Base-by-base conservation (phyloP, 1,284 basidiomycete genomes). In the Cerrena zonata region DNA sequence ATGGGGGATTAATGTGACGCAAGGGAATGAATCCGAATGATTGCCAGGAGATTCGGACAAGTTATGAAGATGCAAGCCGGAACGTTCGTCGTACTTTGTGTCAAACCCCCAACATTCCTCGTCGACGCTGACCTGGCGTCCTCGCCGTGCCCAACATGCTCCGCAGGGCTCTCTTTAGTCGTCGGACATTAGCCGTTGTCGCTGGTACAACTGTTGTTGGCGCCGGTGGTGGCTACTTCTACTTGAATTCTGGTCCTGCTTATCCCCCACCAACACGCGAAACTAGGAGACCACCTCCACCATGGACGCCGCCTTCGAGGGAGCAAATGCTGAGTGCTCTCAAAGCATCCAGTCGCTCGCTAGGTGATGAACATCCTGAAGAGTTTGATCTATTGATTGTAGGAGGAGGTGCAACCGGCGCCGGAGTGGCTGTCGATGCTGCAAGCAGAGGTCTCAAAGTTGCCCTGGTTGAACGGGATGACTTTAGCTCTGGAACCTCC, bases 391-490 rank as follows among this genome's bases (percentile, higher is more conserved):
- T 97, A 55, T 75, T 96, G 38, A 73, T 97, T 55, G 83, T 97
- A 48, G 90, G 95, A 21, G 94, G 94, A 45, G 94, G 95, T 38
- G 95, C 95, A 2, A 97, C 94, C 0, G 94, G 95, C 41, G 87
- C 94, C 1, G 95, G 95, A 51, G 87, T 94, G 4, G 94, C 94
- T 3, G 79, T 98, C 23, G 95, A 99, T 68, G 95, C 95, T 26
- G 93, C 89, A 11, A 91, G 84, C 60, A 76, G 95, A 51, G 94
- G 95, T 0, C 76, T 99, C 54, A 91, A 85, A 65, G 94, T 98
- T 19, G 95, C 92, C 0, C 73, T 97, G 57, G 94, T 98, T 2
- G 95, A 99, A 67, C 75, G 92, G 43, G 90, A 92, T 62, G 95
- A 99, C 67, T 99, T 95, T 61, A 82, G 85, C 58, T 83, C 91